phyloP scores from a whole-genome alignment of 139 green algal species.

The Volvox africanus region DNA sequence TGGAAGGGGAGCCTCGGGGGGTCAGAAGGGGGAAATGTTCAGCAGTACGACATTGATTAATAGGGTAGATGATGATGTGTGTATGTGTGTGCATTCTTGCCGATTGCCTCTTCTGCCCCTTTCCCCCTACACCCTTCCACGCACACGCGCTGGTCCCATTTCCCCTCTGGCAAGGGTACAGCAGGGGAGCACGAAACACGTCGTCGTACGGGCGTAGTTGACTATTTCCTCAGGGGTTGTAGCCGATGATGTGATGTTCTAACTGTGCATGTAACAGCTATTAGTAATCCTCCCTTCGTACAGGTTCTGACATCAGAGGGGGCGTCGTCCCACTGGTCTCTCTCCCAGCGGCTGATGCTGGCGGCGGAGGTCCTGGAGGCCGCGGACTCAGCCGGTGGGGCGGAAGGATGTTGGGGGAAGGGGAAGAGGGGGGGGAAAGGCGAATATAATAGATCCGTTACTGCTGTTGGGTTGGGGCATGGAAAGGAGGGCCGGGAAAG shows the following conservation, averaged over 20 bases:
- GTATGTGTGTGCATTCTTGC: too few species aligned
- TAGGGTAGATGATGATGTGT: not conserved
- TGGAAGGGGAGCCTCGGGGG: not conserved
- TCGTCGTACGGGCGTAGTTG: not conserved
- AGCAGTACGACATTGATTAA: not conserved
- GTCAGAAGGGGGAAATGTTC: not conserved
- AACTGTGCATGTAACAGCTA: too few species aligned
- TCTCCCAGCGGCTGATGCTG: slow-evolving; percentile 82
- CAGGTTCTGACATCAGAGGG: slow-evolving; percentile 67
- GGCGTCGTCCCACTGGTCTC: slow-evolving; percentile 73
- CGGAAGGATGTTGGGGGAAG: not conserved
- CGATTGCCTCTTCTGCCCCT: too few species aligned
- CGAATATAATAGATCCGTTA: too few species aligned
- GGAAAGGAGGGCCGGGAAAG: not conserved
- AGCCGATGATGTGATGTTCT: too few species aligned
- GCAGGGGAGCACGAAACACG: not conserved
- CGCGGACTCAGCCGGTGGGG: slow-evolving; percentile 71
- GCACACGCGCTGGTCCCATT: too few species aligned
- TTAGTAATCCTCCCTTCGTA: not conserved
- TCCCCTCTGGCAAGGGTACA: too few species aligned
- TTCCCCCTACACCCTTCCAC: too few species aligned
- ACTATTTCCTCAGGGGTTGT: too few species aligned
- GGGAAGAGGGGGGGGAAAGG: not conserved
- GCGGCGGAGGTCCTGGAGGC: slow-evolving; percentile 78
- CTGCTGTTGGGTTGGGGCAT: not conserved